A percentile compares a stretch with the other conserved stretches of the same genome.
These are phyloP conservation scores for Fusarium sarcochroum DNA, from an alignment of 2,329 filamentous ascomycete species.

Conservation along the genomic window DNA sequence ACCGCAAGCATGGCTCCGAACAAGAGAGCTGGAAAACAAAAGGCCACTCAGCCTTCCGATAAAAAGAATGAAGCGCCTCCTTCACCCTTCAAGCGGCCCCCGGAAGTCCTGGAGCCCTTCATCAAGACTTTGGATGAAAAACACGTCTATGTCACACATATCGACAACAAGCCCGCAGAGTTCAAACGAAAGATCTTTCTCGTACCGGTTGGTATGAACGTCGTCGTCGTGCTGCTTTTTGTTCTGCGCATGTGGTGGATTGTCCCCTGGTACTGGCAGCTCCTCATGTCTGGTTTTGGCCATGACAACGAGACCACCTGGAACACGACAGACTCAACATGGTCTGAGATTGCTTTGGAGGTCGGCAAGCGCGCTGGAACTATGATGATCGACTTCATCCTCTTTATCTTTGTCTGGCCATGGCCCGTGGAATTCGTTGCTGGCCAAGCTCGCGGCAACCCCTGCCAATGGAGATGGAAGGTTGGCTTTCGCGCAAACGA, in stretches of 20 bases:
- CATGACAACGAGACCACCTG: conserved; percentile 77
- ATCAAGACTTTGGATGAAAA: conserved; percentile 74
- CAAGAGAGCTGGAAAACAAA: conserved; percentile 55
- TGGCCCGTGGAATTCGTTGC: conserved; percentile 82
- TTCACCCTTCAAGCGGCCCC: conserved; percentile 77
- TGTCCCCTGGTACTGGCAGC: conserved; percentile 78
- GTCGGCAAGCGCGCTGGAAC: conserved; percentile 72
- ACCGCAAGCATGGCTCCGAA: conserved; percentile 51
- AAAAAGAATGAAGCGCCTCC: conserved; percentile 60
- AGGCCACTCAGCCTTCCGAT: conserved; percentile 40
- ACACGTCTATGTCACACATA: conserved; percentile 86
- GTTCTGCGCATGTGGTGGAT: conserved; percentile 77
- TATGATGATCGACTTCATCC: conserved; percentile 81
- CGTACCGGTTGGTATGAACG: conserved; percentile 83
- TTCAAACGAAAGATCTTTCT: conserved; percentile 89
- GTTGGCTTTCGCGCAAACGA: conserved; percentile 85
- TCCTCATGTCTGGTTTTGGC: conserved; percentile 76
- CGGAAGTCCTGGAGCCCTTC: conserved; percentile 75
- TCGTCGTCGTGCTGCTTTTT: conserved; percentile 75
- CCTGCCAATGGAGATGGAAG: conserved; percentile 78
- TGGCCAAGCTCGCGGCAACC: conserved; percentile 70
- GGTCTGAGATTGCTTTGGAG: conserved; percentile 68
- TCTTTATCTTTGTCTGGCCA: conserved; percentile 77
- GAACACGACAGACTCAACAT: conserved; percentile 68
- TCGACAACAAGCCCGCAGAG: conserved; percentile 77